These are phyloP conservation scores for Mortierella alpina DNA, from an alignment of 192 early-diverging fungal genomes.

Conservation along the genomic window DNA sequence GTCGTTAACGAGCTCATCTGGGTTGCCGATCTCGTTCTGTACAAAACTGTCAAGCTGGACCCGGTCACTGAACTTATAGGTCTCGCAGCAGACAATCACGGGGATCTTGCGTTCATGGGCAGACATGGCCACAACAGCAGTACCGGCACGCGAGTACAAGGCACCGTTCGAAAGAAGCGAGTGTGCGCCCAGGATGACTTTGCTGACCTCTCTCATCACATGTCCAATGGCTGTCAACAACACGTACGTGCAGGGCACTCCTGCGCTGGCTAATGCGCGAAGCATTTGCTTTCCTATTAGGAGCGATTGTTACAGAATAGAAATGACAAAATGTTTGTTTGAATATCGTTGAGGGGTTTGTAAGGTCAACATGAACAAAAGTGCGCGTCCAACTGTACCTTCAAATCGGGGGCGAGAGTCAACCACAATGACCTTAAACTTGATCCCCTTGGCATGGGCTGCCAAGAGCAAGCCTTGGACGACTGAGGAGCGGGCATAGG, in stretches of 20 bases:
- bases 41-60: constrained; percentile 96
- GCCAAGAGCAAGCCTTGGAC: constrained; percentile 83
- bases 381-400: constrained; percentile 59
- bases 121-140: constrained; percentile 90
- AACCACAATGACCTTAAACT: constrained; percentile 93
- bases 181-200: constrained; percentile 95
- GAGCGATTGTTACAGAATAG: not conserved
- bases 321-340: too few species aligned
- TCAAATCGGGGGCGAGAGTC: constrained; percentile 91
- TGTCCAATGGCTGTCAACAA: constrained; percentile 74
- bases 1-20: constrained; percentile 82
- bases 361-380: not conserved
- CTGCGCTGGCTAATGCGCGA: constrained; percentile 64
- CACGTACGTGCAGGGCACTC: constrained; percentile 81
- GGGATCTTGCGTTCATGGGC: constrained; percentile 91
- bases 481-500: constrained; percentile 91
- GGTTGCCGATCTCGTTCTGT: constrained; percentile 94
- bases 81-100: constrained; percentile 95
- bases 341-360: too few species aligned
- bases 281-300: constrained; percentile 72
- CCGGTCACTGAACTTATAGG: constrained; percentile 94
- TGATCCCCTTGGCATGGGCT: constrained; percentile 76
- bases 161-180: constrained; percentile 94
- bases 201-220: constrained; percentile 87
- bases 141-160: constrained; percentile 89